phyloP scores from a whole-genome alignment of 805 yeast species.

The Yamadazyma endophytica region DNA sequence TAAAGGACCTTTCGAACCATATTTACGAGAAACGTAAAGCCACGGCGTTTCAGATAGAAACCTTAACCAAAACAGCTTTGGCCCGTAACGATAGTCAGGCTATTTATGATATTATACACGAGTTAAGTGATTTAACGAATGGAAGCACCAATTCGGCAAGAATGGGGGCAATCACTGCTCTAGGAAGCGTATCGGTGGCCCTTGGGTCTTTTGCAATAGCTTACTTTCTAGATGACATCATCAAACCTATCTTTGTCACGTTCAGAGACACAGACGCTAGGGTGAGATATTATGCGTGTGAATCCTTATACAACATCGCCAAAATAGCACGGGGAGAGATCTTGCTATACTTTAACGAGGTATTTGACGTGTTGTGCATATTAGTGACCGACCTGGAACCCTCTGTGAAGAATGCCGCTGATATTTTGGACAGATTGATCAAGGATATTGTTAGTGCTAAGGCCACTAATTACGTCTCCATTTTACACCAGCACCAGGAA shows the following conservation, averaged over 20 bases:
- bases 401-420: conserved; percentile 93
- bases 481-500: conserved; percentile 49
- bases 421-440: conserved; percentile 79
- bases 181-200: conserved; percentile 95
- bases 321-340: conserved; percentile 96
- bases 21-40: conserved; percentile 45
- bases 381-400: conserved; percentile 87
- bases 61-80: conserved; percentile 65
- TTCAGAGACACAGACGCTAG: conserved; percentile 97
- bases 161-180: conserved; percentile 92
- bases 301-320: conserved; percentile 90
- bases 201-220: conserved; percentile 83
- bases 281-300: conserved; percentile 96
- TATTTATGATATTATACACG: conserved; percentile 63
- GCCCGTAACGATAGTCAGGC: conserved; percentile 57
- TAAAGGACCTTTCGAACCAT: conserved; percentile 42
- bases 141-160: conserved; percentile 69
- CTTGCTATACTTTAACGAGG: conserved; percentile 84
- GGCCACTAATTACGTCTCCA: conserved; percentile 81
- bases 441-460: conserved; percentile 95
- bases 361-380: conserved; percentile 87
- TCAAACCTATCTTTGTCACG: conserved; percentile 91
- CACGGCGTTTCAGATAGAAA: conserved; percentile 64
- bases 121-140: conserved; percentile 71
- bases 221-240: conserved; percentile 72